Conservation (phyloP, 192 early-diverging fungal species). For the Linderina pennispora region DNA sequence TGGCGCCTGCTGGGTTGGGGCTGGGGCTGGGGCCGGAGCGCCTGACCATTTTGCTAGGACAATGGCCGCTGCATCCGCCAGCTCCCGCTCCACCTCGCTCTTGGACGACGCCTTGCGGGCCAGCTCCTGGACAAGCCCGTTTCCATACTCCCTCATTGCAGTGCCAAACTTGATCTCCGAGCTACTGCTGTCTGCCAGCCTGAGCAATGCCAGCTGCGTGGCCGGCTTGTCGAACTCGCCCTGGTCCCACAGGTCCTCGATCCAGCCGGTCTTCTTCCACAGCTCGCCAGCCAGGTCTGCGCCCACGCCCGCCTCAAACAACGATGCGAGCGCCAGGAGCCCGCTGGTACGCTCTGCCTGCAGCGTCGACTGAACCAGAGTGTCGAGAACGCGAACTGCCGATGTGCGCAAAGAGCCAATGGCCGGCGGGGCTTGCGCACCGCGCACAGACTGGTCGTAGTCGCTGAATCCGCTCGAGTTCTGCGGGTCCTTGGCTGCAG, state of each 20-base stretch:
- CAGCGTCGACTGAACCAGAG: constrained; percentile 22
- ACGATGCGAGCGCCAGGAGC: constrained; percentile 47
- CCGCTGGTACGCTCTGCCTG: constrained; percentile 28
- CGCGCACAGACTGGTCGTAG: background rate
- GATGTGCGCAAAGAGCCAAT: constrained; percentile 4
- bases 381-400: constrained; percentile 6
- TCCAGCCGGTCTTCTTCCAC: constrained; percentile 53
- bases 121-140: constrained; percentile 52
- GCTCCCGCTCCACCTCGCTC: constrained; percentile 20
- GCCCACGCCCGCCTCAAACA: constrained; percentile 63
- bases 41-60: constrained; percentile 59
- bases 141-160: constrained; percentile 56
- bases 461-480: constrained; percentile 11
- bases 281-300: constrained; percentile 49
- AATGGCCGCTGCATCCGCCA: constrained; percentile 53
- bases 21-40: constrained; percentile 24
- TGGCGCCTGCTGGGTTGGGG: constrained; percentile 5
- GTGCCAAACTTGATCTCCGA: constrained; percentile 53
- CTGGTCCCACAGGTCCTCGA: constrained; percentile 73
- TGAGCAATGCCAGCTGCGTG: constrained; percentile 58
- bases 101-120: constrained; percentile 40
- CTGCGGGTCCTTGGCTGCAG: constrained; percentile 11
- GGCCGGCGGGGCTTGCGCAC: constrained; percentile 1
- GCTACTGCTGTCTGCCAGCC: constrained; percentile 34
- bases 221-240: constrained; percentile 65